Percentiles rank a stretch among this genome's conserved stretches.
Evolutionary conservation across 2,329 filamentous ascomycete species (phyloP).

Genomic region (Colletotrichum melonis): DNA sequence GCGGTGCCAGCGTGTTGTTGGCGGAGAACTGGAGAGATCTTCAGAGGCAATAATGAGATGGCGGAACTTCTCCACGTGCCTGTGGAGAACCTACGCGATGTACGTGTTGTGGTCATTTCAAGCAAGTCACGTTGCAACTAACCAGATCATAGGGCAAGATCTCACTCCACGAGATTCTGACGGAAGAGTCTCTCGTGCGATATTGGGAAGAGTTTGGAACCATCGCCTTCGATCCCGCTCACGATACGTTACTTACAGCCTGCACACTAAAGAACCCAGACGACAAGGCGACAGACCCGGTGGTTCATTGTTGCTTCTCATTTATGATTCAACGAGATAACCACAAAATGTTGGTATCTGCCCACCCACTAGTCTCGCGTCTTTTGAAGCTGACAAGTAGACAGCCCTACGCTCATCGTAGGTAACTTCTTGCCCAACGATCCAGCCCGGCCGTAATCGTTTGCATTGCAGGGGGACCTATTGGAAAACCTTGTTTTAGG

Average conservation of each 20-base stretch:
- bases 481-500: slow-evolving; percentile 29
- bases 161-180: slow-evolving; percentile 93
- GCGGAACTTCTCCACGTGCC: slow-evolving; percentile 94
- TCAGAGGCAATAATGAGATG: slow-evolving; percentile 98
- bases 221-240: slow-evolving; percentile 93
- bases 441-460: slow-evolving; percentile 50
- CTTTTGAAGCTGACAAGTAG: slow-evolving; percentile 45
- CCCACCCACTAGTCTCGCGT: not conserved
- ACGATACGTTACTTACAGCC: slow-evolving; percentile 95
- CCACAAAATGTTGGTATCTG: slow-evolving; percentile 87
- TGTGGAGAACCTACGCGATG: slow-evolving; percentile 90
- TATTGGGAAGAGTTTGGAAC: slow-evolving; percentile 99
- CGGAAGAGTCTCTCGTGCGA: slow-evolving; percentile 92
- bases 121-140: slow-evolving; percentile 28
- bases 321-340: slow-evolving; percentile 96
- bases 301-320: slow-evolving; percentile 95
- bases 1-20: slow-evolving; percentile 98
- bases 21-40: slow-evolving; percentile 96
- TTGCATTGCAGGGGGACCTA: slow-evolving; percentile 47
- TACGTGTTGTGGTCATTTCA: slow-evolving; percentile 59
- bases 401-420: slow-evolving; percentile 90
- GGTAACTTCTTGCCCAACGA: slow-evolving; percentile 96
- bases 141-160: slow-evolving; percentile 78
- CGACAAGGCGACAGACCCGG: slow-evolving; percentile 73
- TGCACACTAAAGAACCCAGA: slow-evolving; percentile 90